Base-by-base conservation (phyloP, 2,329 filamentous ascomycete species). In the Knufia petricola region DNA sequence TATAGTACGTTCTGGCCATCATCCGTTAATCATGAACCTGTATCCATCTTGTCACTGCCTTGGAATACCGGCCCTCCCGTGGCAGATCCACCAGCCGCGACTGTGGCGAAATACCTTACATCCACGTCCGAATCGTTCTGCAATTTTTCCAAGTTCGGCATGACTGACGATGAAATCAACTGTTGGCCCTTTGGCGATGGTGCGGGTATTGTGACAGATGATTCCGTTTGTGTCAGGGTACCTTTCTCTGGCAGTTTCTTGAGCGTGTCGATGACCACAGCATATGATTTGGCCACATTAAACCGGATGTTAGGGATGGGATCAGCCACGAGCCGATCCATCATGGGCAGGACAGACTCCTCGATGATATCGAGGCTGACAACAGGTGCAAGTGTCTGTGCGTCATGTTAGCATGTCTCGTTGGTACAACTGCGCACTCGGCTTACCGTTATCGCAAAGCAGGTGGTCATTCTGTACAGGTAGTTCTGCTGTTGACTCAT, bases 391-490 rank as follows among this genome's bases (percentile, higher is more conserved):
- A 98, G 81, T 20, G 90, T 98, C 92, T 98, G 58, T 42, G n/a
- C n/a, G n/a, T 12, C 51, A 32, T 17, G 57, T 69, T 60, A 64
- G n/a, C n/a, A n/a, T n/a, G n/a, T n/a, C n/a, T n/a, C n/a, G n/a
- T n/a, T n/a, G n/a, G n/a, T n/a, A n/a, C n/a, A n/a, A n/a, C n/a
- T n/a, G n/a, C n/a, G n/a, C n/a, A n/a, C n/a, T n/a, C n/a, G n/a
- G n/a, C 86, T 75, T 77, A 98, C 92, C 60, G 88, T 90, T 58
- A 98, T 94, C 54, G 92, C 92, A 67, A 98, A 98, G 72, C 90
- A 96, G n/a, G 92, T 98, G 8, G 92, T 98, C 92, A 98, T 98
- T 66, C 92, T 81, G 77, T 98, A 98, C 46, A 98, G 83, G 67
- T 98, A 98, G 73, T 98, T 98, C 53, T 90, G 87, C 66, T 98